Conservation (phyloP, 495 filamentous ascomycete genomes). For the Xylaria scruposa region DNA sequence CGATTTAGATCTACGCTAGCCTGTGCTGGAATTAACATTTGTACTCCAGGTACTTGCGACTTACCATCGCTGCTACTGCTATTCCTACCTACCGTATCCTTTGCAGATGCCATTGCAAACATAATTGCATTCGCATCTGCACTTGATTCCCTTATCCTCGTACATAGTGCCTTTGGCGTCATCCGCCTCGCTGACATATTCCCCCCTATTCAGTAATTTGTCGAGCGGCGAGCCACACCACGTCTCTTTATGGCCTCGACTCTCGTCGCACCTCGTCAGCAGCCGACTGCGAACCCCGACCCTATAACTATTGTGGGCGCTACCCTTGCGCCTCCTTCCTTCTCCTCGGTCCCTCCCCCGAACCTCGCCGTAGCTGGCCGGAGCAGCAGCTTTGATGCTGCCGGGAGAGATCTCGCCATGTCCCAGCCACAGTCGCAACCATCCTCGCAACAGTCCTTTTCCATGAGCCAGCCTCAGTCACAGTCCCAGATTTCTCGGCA, state of each 20-base stretch:
- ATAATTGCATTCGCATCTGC: background rate
- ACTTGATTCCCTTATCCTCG: background rate
- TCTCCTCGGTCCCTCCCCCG: conserved; percentile 26
- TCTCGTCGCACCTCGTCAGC: conserved; percentile 36
- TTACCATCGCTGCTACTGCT: background rate
- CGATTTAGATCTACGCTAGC: conserved; percentile 7
- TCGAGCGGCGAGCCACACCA: background rate
- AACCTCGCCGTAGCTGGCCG: conserved; percentile 49
- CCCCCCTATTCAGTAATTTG: background rate
- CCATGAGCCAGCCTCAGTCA: conserved; percentile 54
- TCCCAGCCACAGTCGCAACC: conserved; percentile 53
- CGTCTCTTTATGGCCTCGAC: conserved; percentile 50
- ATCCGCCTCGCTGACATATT: background rate
- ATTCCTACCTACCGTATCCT: background rate
- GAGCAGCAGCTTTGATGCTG: conserved; percentile 54
- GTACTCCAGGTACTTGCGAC: background rate
- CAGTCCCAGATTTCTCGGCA: conserved; percentile 51
- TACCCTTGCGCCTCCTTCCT: conserved; percentile 13
- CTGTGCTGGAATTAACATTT: conserved; percentile 3
- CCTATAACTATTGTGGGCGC: background rate
- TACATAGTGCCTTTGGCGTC: background rate
- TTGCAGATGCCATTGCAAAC: conserved; percentile 14
- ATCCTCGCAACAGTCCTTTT: conserved; percentile 57
- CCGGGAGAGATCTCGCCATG: conserved; percentile 44
- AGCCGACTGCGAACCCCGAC: conserved; percentile 19